These are phyloP conservation scores for Vaccinium macrocarpon DNA, from an alignment of 148 eudicot species.

Conservation along the genomic window DNA sequence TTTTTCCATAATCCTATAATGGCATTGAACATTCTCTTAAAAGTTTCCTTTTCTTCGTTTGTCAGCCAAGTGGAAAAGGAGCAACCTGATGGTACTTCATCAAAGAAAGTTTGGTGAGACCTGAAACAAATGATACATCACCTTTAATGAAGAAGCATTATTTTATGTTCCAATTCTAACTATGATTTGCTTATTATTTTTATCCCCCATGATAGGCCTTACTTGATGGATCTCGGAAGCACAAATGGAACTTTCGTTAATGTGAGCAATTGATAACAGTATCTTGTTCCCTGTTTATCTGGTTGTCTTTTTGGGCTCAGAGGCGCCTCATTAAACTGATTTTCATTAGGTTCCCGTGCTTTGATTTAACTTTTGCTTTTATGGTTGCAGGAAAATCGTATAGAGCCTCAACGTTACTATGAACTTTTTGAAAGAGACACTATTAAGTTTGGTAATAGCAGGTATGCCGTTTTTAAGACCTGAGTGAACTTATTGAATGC, in stretches of 20 bases:
- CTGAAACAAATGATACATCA: background rate
- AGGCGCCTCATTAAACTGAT: background rate
- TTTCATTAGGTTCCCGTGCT: background rate
- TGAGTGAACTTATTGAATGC: background rate
- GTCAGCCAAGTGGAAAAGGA: conserved; percentile 92
- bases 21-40: background rate
- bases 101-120: conserved; percentile 66
- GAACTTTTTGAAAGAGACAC: conserved; percentile 88
- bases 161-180: background rate
- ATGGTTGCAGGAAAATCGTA: conserved; percentile 63
- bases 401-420: conserved; percentile 84
- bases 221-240: conserved; percentile 98
- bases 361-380: conserved; percentile 18
- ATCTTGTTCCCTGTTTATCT: background rate
- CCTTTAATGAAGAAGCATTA: conserved; percentile 4
- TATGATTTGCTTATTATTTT: conserved; percentile 8
- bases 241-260: conserved; percentile 89
- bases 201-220: conserved; percentile 54
- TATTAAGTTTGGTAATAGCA: conserved; percentile 86
- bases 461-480: conserved; percentile 38
- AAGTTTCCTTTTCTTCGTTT: conserved; percentile 15
- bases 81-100: conserved; percentile 72
- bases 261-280: conserved; percentile 38
- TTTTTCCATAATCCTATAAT: background rate
- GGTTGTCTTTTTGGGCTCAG: background rate